Evolutionary conservation across 106 monocot species (phyloP).

Genomic region (Phalaenopsis aphrodite): DNA sequence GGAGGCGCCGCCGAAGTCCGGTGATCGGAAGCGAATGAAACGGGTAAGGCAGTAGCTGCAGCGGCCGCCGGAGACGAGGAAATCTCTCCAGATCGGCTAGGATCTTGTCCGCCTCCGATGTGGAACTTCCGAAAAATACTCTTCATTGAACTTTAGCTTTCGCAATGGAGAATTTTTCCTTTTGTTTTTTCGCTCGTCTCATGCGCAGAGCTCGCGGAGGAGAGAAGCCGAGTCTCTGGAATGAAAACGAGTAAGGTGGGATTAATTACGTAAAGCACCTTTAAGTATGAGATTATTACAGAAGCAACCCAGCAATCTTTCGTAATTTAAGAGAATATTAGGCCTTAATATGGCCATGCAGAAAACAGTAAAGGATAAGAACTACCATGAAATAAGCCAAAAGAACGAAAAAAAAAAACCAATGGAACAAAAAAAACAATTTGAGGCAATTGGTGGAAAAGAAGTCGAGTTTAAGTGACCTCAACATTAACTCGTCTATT

Average conservation of each 20-base stretch:
- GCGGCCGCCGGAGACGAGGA: background rate
- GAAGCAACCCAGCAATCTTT: background rate
- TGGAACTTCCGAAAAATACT: slow-evolving; percentile 11
- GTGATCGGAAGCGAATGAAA: slow-evolving; percentile 2
- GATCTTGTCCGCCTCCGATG: slow-evolving; percentile 12
- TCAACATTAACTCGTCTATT: no score
- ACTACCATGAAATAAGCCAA: no score
- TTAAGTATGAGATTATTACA: background rate
- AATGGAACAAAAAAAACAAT: no score
- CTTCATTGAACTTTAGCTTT: slow-evolving; percentile 11
- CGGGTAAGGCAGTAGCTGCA: background rate
- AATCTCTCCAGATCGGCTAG: slow-evolving; percentile 6
- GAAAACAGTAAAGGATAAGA: no score
- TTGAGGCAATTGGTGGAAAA: no score
- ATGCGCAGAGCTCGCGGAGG: background rate
- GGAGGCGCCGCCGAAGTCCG: background rate
- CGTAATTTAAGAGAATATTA: background rate
- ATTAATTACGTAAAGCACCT: background rate
- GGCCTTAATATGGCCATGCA: background rate
- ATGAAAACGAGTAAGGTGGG: background rate
- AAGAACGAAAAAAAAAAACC: no score
- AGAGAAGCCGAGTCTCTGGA: background rate
- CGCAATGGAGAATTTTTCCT: background rate
- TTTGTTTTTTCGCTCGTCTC: background rate
- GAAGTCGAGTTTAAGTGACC: no score